Conservation (phyloP, 148 eudicot genomes). For the Cornus kousa region DNA sequence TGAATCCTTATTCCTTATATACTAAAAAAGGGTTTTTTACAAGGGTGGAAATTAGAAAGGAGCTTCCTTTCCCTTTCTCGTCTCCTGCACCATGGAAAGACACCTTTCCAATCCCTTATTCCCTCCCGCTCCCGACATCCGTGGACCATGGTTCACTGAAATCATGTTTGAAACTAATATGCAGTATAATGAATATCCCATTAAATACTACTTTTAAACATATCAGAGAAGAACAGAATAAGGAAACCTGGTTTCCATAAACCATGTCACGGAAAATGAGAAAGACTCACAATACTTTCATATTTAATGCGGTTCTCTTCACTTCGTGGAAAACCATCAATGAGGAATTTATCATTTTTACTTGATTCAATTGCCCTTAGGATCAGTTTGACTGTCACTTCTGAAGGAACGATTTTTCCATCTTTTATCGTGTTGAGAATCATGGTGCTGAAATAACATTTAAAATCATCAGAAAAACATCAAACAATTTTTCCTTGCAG, state of each 20-base stretch:
- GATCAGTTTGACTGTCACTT: constrained; percentile 81
- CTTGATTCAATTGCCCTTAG: constrained; percentile 62
- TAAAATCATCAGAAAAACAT: constrained; percentile 17
- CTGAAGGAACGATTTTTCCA: constrained; percentile 92
- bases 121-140: no score
- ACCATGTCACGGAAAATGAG: constrained; percentile 5
- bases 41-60: no score
- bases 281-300: constrained; percentile 73
- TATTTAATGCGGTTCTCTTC: constrained; percentile 86
- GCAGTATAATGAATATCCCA: neutral
- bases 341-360: constrained; percentile 64
- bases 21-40: no score
- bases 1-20: no score
- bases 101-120: no score
- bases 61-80: no score
- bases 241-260: neutral
- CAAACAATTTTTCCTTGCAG: constrained; percentile 13
- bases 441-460: constrained; percentile 56
- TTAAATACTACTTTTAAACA: neutral
- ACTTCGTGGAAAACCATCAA: constrained; percentile 94
- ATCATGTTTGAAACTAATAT: neutral
- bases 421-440: constrained; percentile 77
- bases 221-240: neutral
- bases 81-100: no score
- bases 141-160: neutral